Evolutionary conservation across 768 basidiomycete genomes (phyloP).

Genomic region (Mycena vitilis): DNA sequence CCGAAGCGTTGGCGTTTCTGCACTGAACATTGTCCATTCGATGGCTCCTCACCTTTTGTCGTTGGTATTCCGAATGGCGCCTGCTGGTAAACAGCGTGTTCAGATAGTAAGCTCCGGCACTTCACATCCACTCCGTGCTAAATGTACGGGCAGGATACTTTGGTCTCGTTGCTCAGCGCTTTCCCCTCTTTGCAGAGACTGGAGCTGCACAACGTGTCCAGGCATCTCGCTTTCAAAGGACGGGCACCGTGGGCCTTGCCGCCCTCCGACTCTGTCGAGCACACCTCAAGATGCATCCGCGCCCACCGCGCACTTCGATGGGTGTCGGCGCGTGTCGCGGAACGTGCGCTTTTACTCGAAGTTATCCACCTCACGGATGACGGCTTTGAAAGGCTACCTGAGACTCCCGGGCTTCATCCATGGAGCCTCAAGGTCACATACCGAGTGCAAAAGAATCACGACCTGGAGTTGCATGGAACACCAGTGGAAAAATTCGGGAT

Average conservation of each 20-base stretch:
- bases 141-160: too few relatives aligned
- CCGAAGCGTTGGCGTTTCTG: conserved; percentile 5
- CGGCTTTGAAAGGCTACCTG: background rate
- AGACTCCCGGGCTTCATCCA: background rate
- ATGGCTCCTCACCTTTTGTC: conserved; percentile 3
- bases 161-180: conserved; percentile 3
- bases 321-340: conserved; percentile 7
- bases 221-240: background rate
- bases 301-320: conserved; percentile 1
- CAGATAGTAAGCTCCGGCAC: background rate
- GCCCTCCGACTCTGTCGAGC: background rate
- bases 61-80: background rate
- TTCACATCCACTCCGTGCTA: too few relatives aligned
- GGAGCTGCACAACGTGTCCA: conserved; percentile 4
- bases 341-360: background rate
- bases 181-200: conserved; percentile 15
- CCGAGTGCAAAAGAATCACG: conserved; percentile 1
- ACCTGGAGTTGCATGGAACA: conserved; percentile 6
- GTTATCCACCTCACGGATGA: conserved; percentile 9
- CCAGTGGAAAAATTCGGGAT: background rate
- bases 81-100: background rate
- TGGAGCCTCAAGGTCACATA: conserved; percentile 8
- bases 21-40: background rate
- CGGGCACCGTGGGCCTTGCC: background rate
- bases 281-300: background rate